phyloP scores from a whole-genome alignment of 768 basidiomycete genomes.

The Podaxis pistillaris region DNA sequence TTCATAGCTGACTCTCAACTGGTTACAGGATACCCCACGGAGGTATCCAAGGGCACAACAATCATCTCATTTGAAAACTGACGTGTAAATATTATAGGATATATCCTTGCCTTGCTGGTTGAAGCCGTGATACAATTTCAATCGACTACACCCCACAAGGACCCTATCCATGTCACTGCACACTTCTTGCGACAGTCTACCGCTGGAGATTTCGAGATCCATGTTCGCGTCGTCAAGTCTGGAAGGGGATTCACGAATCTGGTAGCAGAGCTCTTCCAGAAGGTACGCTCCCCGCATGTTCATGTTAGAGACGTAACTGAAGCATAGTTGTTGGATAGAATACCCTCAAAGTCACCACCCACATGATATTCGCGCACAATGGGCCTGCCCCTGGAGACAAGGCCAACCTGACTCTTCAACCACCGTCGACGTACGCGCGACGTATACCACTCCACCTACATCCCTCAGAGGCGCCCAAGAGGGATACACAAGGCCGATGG shows the following conservation, averaged over 20 bases:
- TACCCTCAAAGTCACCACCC: slow-evolving; percentile 44
- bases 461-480: slow-evolving; percentile 37
- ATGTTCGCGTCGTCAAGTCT: slow-evolving; percentile 43
- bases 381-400: slow-evolving; percentile 26
- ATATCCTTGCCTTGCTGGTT: slow-evolving; percentile 52
- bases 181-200: slow-evolving; percentile 52
- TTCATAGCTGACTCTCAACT: slow-evolving; percentile 7
- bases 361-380: slow-evolving; percentile 56
- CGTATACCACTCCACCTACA: slow-evolving; percentile 56
- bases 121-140: slow-evolving; percentile 56
- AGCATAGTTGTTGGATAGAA: slow-evolving; percentile 30
- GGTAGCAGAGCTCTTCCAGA: slow-evolving; percentile 57
- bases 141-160: slow-evolving; percentile 42
- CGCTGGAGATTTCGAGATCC: slow-evolving; percentile 43
- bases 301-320: neutral
- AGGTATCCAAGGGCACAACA: slow-evolving; percentile 30
- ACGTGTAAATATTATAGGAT: slow-evolving; percentile 40
- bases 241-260: slow-evolving; percentile 58
- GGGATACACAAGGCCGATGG: slow-evolving; percentile 28
- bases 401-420: slow-evolving; percentile 34
- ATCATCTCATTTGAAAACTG: neutral
- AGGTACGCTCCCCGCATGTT: slow-evolving; percentile 31
- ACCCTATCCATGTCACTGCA: slow-evolving; percentile 60
- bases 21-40: slow-evolving; percentile 49
- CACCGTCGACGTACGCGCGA: slow-evolving; percentile 58